Evolutionary conservation across 306 rosid species (phyloP), one percentile per base, ranked within the genome.

Genomic region (Dalbergia cultrata): DNA sequence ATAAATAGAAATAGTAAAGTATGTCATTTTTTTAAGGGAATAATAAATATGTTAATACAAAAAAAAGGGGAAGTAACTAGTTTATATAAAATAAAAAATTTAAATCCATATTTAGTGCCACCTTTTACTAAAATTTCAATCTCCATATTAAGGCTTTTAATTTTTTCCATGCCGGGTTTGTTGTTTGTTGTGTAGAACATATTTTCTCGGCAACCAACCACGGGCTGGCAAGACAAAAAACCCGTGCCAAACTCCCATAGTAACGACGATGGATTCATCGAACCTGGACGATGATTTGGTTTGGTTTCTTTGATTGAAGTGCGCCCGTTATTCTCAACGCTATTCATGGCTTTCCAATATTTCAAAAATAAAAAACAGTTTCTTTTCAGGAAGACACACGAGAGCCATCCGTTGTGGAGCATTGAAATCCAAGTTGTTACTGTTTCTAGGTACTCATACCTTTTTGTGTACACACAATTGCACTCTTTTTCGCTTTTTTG

Each of bases 401-500:
- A 86, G 84, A 76, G 85, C 97, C 97, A 82, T 84, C 87, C 70
- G 85, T 72, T 79, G 93, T 91, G 98, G 88, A 85, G 80, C 70
- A 77, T 80, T 78, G 80, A 82, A 84, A 80, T 26, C 31, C 31
- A 26, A 26, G 31, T 26, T 26, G 64, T 41, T 59, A 83, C 64
- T 75, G 72, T 81, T 81, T 79, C 74, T 62, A 69, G 84, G 87
- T 72, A 70, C 60, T 70, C 67, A 26, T 71, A 70, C 77, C 14
- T 62, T 62, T 0, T 77, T 73, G 18, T 75, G 70, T 41, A 11
- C 58, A 12, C 37, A 41, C 37, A 44, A 39, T 31, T 14, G 10
- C 37, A 49, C 70, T 37, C 64, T 10, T 71, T 8, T 54, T 56
- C 13, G 49, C 49, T 53, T 52, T 67, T 39, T 61, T 57, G 9